Evolutionary conservation across 306 rosid genomes (phyloP), one percentile per base, ranked within the genome.

Genomic region (Acacia acuminata): DNA sequence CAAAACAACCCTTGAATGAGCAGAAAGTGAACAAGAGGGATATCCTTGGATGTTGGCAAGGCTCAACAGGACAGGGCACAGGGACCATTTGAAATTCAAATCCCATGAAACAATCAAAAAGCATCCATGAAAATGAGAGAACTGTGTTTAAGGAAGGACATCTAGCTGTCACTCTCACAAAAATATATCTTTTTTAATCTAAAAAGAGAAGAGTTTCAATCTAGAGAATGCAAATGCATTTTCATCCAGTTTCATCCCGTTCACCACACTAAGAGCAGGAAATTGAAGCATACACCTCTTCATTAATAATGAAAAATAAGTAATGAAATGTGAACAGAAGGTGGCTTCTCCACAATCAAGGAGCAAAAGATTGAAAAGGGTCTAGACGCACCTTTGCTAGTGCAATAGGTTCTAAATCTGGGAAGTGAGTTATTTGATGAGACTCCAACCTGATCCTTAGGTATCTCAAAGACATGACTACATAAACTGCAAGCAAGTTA

Each of bases 351-450:
- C 32, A 10, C 60, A 47, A 27, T 47, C 38, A 45, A 45, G 55
- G 61, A 15, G 14, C 14, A 47, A 72, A 47, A 15, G 7, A 72
- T 15, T 72, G 76, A 47, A 15, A 71, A 72, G 27, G 60, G 40
- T 24, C 60, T 72, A 47, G 76, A 47, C 61, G 61, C 93, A 89
- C 92, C 97, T 90, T 87, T 81, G 87, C 83, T 80, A 27, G 90
- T 86, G 82, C 92, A 89, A 91, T 85, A 90, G 17, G 90, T 87
- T 78, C 87, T 89, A 88, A 86, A 89, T 75, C 88, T 84, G 74
- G 67, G 83, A 83, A 85, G 74, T 65, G 91, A 50, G 55, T 81
- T 89, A 84, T 77, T 79, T 61, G 91, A 76, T 80, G 90, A 84
- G 76, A 91, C 71, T 65, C 86, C 75, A 79, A 86, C 79, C 72